These are phyloP conservation scores for Chlorella sorokiniana DNA, from an alignment of 139 green algal species.

Conservation along the genomic window DNA sequence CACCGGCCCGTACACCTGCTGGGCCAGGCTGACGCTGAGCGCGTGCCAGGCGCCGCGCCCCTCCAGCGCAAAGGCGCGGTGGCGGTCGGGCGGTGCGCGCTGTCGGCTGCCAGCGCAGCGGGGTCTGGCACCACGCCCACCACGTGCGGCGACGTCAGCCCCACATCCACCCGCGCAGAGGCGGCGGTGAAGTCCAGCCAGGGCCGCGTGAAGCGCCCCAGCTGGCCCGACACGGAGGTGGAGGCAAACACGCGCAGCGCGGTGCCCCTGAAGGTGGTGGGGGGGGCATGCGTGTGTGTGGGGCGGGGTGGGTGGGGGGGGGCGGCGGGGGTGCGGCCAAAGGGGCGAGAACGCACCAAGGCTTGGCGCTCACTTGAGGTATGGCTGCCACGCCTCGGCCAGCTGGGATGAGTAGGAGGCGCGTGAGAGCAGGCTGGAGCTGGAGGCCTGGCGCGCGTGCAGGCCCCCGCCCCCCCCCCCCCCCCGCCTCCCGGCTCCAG, in stretches of 20 bases:
- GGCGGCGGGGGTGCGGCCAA: not conserved
- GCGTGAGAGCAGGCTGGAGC: constrained; percentile 24
- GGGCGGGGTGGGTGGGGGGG: too few relatives aligned
- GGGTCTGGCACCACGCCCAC: constrained; percentile 35
- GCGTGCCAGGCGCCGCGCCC: constrained; percentile 72
- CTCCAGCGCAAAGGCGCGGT: constrained; percentile 71
- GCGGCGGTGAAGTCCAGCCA: constrained; percentile 57
- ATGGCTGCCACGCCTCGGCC: constrained; percentile 54
- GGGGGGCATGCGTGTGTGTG: not conserved
- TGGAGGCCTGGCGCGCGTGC: constrained; percentile 3
- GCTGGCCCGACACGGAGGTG: constrained; percentile 44
- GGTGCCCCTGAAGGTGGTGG: constrained; percentile 39
- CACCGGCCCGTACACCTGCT: constrained; percentile 82
- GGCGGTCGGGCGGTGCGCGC: constrained; percentile 33
- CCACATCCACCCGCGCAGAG: constrained; percentile 52
- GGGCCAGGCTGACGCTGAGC: constrained; percentile 60
- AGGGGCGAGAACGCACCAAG: too few relatives aligned
- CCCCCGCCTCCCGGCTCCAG: not conserved
- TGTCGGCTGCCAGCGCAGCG: constrained; percentile 1
- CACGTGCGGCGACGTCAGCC: constrained; percentile 55
- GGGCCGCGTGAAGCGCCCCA: constrained; percentile 55
- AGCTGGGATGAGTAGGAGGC: constrained; percentile 34
- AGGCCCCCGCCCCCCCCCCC: not conserved
- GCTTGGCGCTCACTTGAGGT: constrained; percentile 44
- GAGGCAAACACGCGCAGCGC: constrained; percentile 61